Conservation (phyloP, 176 grass and related monocot species). For the Sorghum bicolor region DNA sequence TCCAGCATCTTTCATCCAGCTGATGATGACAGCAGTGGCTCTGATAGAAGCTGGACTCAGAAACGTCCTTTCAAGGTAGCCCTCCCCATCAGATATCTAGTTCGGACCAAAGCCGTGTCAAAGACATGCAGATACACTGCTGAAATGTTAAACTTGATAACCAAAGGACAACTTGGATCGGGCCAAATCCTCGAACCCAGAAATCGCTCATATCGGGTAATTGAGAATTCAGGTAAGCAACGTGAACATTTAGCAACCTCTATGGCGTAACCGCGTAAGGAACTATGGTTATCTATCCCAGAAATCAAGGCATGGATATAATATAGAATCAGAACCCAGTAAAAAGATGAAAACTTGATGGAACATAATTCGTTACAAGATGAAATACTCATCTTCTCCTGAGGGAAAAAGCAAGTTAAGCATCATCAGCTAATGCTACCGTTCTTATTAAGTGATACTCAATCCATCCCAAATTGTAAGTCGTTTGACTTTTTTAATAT, state of each 20-base stretch:
- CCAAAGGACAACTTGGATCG: not conserved
- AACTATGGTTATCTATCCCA: not conserved
- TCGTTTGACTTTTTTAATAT: no score
- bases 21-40: slow-evolving; percentile 62
- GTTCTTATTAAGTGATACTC: not conserved
- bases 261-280: not conserved
- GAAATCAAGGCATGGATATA: not conserved
- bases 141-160: not conserved
- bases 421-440: not conserved
- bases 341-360: not conserved
- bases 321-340: not conserved
- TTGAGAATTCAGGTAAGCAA: not conserved
- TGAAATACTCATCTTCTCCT: not conserved
- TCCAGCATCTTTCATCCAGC: slow-evolving; percentile 97
- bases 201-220: not conserved
- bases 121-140: not conserved
- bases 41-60: slow-evolving; percentile 75
- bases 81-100: slow-evolving; percentile 83
- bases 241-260: not conserved
- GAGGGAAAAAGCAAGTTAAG: not conserved
- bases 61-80: slow-evolving; percentile 96
- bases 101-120: slow-evolving; percentile 25
- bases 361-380: not conserved
- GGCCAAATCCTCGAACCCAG: not conserved
- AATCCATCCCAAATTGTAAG: no score